phyloP scores from a whole-genome alignment of 2,329 filamentous ascomycete species.

The Fonsecaea monophora region DNA sequence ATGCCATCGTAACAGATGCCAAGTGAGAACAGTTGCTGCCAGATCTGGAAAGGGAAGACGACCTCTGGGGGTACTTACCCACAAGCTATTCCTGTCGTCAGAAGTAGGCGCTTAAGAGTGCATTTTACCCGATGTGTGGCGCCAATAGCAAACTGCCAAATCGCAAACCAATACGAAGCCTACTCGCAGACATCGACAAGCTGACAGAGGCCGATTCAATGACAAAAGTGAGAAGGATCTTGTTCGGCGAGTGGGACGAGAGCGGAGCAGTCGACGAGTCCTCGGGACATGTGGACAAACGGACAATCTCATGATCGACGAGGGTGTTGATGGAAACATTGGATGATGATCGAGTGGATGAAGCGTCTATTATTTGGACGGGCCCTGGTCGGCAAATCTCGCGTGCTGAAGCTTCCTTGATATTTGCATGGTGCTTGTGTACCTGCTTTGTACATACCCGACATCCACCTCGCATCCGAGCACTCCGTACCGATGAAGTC shows the following conservation, averaged over 20 bases:
- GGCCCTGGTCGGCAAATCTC: conserved; percentile 8
- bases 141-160: not conserved
- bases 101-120: not conserved
- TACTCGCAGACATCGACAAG: not conserved
- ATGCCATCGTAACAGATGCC: not conserved
- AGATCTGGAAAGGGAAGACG: not conserved
- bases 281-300: not conserved
- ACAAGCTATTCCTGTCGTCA: not conserved
- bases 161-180: not conserved
- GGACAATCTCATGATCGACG: conserved; percentile 16
- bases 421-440: not conserved
- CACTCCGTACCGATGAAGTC: not conserved
- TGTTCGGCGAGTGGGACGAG: conserved; percentile 1
- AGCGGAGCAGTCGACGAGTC: not conserved
- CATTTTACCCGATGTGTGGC: not conserved
- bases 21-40: not conserved
- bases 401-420: conserved; percentile 1
- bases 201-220: not conserved
- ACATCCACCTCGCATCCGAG: not conserved
- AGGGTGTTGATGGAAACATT: conserved; percentile 7
- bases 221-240: not conserved
- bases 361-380: not conserved
- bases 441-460: not conserved
- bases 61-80: too few species aligned
- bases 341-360: not conserved